phyloP scores from a whole-genome alignment of 2,329 filamentous ascomycete genomes.

The Pseudogymnoascus sp. region DNA sequence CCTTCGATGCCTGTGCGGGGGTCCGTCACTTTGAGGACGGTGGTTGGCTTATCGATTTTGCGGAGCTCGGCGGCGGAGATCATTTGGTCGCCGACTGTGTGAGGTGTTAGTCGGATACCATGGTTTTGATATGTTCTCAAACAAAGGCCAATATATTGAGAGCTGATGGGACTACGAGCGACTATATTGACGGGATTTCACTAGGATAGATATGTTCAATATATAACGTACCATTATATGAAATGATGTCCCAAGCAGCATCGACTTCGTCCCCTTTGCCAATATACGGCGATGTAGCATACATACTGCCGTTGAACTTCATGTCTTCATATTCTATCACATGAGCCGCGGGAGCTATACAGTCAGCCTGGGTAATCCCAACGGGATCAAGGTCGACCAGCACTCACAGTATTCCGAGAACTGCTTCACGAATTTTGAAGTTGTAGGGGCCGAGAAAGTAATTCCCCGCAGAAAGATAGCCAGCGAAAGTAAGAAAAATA shows the following conservation, averaged over 20 bases:
- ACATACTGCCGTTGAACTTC: constrained; percentile 41
- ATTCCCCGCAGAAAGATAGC: neutral
- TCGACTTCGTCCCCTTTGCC: constrained; percentile 50
- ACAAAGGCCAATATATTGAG: constrained; percentile 12
- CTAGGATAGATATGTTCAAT: neutral
- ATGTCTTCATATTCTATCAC: constrained; percentile 42
- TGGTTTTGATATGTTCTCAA: neutral
- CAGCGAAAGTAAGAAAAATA: constrained; percentile 11
- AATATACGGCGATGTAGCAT: constrained; percentile 39
- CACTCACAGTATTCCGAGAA: constrained; percentile 41
- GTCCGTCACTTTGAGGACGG: constrained; percentile 47
- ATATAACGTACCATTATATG: constrained; percentile 33
- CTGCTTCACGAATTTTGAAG: constrained; percentile 26
- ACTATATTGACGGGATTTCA: constrained; percentile 21
- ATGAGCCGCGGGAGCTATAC: constrained; percentile 38
- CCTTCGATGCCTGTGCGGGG: constrained; percentile 48
- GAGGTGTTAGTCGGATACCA: neutral
- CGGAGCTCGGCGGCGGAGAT: constrained; percentile 46
- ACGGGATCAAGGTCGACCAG: neutral
- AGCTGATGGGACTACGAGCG: neutral
- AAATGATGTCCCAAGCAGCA: constrained; percentile 47
- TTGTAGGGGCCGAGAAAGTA: constrained; percentile 16
- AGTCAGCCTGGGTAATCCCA: constrained; percentile 11
- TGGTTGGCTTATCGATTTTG: constrained; percentile 42
- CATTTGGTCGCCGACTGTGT: constrained; percentile 51